Conservation (phyloP, 139 green algal genomes). For the Chlorella vulgaris region DNA sequence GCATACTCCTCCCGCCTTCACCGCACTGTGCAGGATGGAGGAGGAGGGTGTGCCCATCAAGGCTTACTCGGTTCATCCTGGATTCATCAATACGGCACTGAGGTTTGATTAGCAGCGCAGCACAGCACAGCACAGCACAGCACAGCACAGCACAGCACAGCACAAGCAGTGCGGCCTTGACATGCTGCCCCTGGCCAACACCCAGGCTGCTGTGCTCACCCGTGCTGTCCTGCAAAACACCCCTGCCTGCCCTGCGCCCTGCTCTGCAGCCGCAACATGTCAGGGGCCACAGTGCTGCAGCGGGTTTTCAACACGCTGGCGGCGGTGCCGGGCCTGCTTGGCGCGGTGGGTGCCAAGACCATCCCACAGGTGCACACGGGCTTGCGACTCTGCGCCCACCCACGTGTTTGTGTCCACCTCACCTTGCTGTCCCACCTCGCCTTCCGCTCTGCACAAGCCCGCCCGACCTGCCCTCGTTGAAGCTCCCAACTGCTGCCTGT, state of each 20-base stretch:
- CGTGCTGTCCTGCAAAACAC: not conserved
- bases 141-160: not conserved
- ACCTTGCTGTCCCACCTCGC: too few species aligned
- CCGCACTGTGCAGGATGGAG: not conserved
- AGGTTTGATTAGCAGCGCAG: not conserved
- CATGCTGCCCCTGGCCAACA: not conserved
- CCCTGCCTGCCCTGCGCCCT: not conserved
- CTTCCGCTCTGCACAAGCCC: not conserved
- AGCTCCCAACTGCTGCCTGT: not conserved
- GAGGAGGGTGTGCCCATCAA: not conserved
- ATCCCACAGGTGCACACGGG: conserved; percentile 8
- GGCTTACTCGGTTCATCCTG: not conserved
- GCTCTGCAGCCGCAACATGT: conserved; percentile 1
- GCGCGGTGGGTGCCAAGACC: conserved; percentile 1
- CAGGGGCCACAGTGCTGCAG: not conserved
- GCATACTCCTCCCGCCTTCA: not conserved
- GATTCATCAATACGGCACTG: conserved; percentile 8
- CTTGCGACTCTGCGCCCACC: too few species aligned
- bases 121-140: not conserved
- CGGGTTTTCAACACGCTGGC: not conserved
- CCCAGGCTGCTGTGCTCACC: not conserved
- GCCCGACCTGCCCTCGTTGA: not conserved
- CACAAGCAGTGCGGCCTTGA: not conserved
- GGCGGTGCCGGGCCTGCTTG: not conserved
- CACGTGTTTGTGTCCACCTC: too few species aligned